Base-by-base conservation (phyloP, 1,139 yeast species). In the Yamadazyma blattariae region DNA sequence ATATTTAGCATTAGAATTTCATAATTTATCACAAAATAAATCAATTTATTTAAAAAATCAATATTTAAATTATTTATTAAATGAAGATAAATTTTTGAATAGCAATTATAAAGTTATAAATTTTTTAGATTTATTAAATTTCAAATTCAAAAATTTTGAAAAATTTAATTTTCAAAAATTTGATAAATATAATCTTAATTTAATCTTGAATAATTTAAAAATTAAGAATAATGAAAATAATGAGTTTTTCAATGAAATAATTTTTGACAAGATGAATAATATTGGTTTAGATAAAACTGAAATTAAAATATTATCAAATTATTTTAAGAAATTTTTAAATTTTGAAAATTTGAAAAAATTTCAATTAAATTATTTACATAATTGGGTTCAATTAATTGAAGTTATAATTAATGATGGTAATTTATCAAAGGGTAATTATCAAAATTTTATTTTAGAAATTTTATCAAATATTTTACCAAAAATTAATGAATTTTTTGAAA, bases 341-440 rank as follows among this genome's bases (percentile, higher is more conserved):
- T 64, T 64, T 25, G 64, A 66, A 24, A 66, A 67, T 27, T 71
- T 79, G 46, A 70, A 73, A 38, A 56, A 66, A 1, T 64, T 70
- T 5, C 94, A 85, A 44, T 62, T 82, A 31, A 64, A 72, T 7
- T 78, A 82, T 39, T 61, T 90, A 20, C 85, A 80, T 48, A 77
- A 95, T 0, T 90, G 97, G 97, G 80, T 83, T 23, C 84, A 82
- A 47, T 59, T 89, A 35, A 79, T 87, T 25, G 86, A 87, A 43
- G 79, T 88, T 4, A 59, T 88, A 32, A 79, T 86, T 7, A 69
- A 79, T 14, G 92, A 84, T 50, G 61, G 56, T n/a, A 63, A 63
- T 17, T 42, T 59, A 18, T 47, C 59, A 7, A 50, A 52, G 21
- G 45, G 40, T 18, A 68, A 80, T 35, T 43, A 46, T 22, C 67